These are phyloP conservation scores for Lagenaria siceraria DNA, from an alignment of 306 rosid genomes.

Conservation along the genomic window DNA sequence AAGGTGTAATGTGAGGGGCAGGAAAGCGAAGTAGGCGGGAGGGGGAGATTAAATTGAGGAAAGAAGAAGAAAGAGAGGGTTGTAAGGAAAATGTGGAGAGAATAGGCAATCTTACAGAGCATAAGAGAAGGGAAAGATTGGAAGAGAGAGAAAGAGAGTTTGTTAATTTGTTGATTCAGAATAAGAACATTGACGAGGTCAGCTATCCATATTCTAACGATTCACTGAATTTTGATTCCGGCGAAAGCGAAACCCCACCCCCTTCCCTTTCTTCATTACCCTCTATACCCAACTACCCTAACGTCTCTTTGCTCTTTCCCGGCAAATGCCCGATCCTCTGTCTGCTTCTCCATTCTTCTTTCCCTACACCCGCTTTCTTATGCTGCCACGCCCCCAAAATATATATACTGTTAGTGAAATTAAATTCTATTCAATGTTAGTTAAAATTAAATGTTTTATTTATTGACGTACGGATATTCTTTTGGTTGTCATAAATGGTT, in stretches of 20 bases:
- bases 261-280: not conserved
- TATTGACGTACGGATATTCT: too few species aligned
- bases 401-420: too few species aligned
- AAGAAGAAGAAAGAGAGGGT: not conserved
- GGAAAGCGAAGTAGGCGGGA: not conserved
- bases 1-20: not conserved
- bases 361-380: not conserved
- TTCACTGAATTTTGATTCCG: not conserved
- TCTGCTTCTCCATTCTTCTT: not conserved
- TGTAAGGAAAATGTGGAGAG: not conserved
- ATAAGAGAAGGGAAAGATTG: not conserved
- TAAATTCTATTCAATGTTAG: too few species aligned
- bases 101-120: not conserved
- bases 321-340: not conserved
- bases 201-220: not conserved
- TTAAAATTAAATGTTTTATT: too few species aligned
- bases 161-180: not conserved
- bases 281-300: not conserved
- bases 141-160: not conserved
- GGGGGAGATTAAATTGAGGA: not conserved
- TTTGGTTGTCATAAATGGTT: not conserved
- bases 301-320: constrained; percentile 1
- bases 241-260: not conserved
- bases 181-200: not conserved
- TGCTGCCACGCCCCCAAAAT: not conserved